A percentile compares a stretch with the other conserved stretches of the same genome.
phyloP scores from a whole-genome alignment of 2,329 filamentous ascomycete genomes.

The Periconia sp. region DNA sequence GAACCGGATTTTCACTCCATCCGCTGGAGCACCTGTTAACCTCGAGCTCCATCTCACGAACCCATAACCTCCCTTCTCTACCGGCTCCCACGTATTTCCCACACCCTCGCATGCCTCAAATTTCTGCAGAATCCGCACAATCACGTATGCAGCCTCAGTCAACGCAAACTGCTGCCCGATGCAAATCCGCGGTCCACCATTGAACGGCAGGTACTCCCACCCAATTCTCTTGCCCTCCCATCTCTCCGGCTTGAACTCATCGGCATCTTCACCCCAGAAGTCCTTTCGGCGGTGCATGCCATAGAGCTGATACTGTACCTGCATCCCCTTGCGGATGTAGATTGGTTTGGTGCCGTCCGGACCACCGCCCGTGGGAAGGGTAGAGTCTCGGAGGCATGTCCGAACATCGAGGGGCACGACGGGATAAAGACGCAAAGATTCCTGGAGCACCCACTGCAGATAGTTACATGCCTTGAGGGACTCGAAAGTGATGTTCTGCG shows the following conservation, averaged over 20 bases:
- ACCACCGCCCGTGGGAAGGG: slow-evolving; percentile 39
- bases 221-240: slow-evolving; percentile 35
- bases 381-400: slow-evolving; percentile 33
- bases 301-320: slow-evolving; percentile 32
- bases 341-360: slow-evolving; percentile 36
- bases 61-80: slow-evolving; percentile 25
- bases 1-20: slow-evolving; percentile 35
- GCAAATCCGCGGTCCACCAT: slow-evolving; percentile 35
- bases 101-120: slow-evolving; percentile 30
- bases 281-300: slow-evolving; percentile 39
- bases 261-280: slow-evolving; percentile 40
- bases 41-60: slow-evolving; percentile 23
- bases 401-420: slow-evolving; percentile 36
- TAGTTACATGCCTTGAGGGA: slow-evolving; percentile 35
- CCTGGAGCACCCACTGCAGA: slow-evolving; percentile 37
- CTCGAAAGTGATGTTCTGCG: slow-evolving; percentile 45
- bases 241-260: slow-evolving; percentile 39
- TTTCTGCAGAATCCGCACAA: slow-evolving; percentile 29
- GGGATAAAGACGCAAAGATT: slow-evolving; percentile 38
- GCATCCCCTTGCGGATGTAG: slow-evolving; percentile 31
- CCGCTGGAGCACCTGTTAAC: slow-evolving; percentile 31
- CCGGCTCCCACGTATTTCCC: slow-evolving; percentile 29
- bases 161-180: slow-evolving; percentile 38
- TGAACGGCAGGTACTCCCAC: slow-evolving; percentile 39
- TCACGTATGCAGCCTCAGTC: slow-evolving; percentile 31